Evolutionary conservation across 805 yeast genomes (phyloP).

Genomic region (Lachancea quebecensis): DNA sequence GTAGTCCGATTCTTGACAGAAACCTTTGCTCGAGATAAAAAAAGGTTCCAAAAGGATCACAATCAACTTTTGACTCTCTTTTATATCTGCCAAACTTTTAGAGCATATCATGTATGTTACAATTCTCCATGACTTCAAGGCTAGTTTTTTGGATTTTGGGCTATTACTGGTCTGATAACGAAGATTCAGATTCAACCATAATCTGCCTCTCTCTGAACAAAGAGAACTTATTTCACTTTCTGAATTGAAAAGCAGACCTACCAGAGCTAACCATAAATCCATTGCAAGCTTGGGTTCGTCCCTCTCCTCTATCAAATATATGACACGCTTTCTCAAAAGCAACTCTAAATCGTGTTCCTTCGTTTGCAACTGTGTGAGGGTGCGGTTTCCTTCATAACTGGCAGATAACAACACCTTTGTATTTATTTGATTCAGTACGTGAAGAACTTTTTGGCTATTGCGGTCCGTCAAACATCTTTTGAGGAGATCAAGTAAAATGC

Average conservation of each 20-base stretch:
- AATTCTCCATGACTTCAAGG: conserved; percentile 27
- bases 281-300: conserved; percentile 22
- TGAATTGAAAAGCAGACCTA: conserved; percentile 22
- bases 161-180: conserved; percentile 13
- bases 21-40: not conserved
- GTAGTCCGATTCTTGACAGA: not conserved
- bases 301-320: conserved; percentile 11
- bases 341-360: not conserved
- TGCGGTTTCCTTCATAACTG: not conserved
- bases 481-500: conserved; percentile 20
- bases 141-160: conserved; percentile 10
- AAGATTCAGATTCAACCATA: conserved; percentile 21
- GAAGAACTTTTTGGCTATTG: not conserved
- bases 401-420: not conserved
- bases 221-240: conserved; percentile 7
- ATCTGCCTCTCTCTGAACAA: conserved; percentile 1
- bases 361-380: not conserved
- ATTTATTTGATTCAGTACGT: not conserved
- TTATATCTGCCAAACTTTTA: not conserved
- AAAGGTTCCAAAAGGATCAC: not conserved
- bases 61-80: not conserved
- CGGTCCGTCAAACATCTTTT: conserved; percentile 16
- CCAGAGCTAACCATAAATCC: conserved; percentile 27
- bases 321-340: conserved; percentile 15
- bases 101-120: conserved; percentile 17